Evolutionary conservation across 108 stramenopile species (phyloP).

Genomic region (Nannochloropsis gaditana): DNA sequence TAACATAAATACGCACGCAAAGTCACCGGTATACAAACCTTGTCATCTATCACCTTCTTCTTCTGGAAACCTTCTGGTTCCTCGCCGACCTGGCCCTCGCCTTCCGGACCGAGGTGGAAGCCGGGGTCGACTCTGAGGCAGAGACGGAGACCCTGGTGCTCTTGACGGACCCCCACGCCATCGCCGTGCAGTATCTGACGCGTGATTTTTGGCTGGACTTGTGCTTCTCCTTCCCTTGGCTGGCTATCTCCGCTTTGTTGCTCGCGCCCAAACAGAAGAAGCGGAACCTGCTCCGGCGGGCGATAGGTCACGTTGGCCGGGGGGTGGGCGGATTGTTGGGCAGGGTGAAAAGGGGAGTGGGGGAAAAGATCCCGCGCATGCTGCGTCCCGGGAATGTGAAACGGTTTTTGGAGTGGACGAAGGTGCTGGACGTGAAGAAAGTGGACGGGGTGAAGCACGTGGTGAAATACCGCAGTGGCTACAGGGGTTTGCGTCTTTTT

Average conservation of each 20-base stretch:
- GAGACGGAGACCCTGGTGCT: not conserved
- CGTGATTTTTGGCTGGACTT: not conserved
- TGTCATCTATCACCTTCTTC: not conserved
- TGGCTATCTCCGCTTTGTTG: not conserved
- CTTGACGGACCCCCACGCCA: not conserved
- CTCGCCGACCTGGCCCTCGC: not conserved
- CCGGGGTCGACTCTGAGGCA: not conserved
- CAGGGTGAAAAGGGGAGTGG: not conserved
- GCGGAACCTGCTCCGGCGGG: not conserved
- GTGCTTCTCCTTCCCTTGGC: not conserved
- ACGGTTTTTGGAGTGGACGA: not conserved
- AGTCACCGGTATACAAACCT: no score
- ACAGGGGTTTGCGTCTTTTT: not conserved
- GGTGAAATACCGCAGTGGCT: not conserved
- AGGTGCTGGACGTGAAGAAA: not conserved
- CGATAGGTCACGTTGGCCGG: not conserved
- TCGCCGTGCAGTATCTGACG: not conserved
- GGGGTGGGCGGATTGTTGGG: not conserved
- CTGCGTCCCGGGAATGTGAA: not conserved
- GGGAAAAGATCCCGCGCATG: not conserved
- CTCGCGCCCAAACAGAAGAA: not conserved
- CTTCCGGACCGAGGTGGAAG: not conserved
- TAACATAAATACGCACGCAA: no score
- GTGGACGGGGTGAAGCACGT: constrained; percentile 14
- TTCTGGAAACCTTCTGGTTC: constrained; percentile 6